A percentile compares a stretch with the other conserved stretches of the same genome.
Conservation (phyloP, 1,139 yeast species). For the Diutina neorugosa region DNA sequence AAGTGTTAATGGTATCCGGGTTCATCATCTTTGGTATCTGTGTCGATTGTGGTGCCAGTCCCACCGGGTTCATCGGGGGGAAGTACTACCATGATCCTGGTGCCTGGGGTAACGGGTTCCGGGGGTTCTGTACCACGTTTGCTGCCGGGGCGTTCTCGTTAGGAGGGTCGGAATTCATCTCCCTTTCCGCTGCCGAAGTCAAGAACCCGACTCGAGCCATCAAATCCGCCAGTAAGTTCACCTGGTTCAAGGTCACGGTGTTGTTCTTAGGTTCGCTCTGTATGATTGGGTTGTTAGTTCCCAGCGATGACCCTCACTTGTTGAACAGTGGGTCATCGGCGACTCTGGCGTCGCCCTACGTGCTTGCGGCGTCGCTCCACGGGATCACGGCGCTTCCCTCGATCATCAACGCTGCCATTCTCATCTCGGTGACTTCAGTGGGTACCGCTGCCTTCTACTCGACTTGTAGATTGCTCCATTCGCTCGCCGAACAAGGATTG, state of each 20-base stretch:
- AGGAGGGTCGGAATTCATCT: conserved; percentile 29
- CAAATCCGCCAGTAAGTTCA: conserved; percentile 31
- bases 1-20: conserved; percentile 26
- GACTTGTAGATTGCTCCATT: conserved; percentile 30
- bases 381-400: conserved; percentile 28
- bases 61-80: conserved; percentile 32
- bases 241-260: conserved; percentile 24
- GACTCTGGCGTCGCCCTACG: conserved; percentile 35
- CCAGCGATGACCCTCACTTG: conserved; percentile 24
- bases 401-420: conserved; percentile 31
- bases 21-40: conserved; percentile 29
- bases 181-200: conserved; percentile 37
- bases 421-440: conserved; percentile 33
- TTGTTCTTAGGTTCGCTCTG: conserved; percentile 30
- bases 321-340: conserved; percentile 27
- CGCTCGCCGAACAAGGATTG: conserved; percentile 30
- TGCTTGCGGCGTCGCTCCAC: conserved; percentile 30
- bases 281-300: conserved; percentile 33
- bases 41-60: conserved; percentile 24
- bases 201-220: conserved; percentile 31
- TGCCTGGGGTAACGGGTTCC: conserved; percentile 24
- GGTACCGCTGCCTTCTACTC: conserved; percentile 34
- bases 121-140: conserved; percentile 30
- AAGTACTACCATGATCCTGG: conserved; percentile 55
- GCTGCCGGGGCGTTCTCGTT: conserved; percentile 33